Evolutionary conservation across 129 eudicot species (phyloP), one percentile per base, ranked within the genome.

Genomic region (Rutidosis leptorrhynchoides): DNA sequence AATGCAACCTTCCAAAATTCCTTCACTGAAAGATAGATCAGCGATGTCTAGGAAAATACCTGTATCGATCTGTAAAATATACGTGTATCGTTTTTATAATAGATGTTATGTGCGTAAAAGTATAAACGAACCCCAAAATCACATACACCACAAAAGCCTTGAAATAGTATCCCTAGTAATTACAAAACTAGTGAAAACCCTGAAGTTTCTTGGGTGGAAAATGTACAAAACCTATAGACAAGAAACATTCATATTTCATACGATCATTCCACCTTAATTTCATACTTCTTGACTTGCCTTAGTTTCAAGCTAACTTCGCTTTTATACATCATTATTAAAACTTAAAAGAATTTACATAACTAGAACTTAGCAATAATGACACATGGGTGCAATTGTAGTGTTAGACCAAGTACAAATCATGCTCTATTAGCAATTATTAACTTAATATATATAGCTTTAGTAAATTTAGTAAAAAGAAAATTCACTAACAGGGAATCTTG

Each of bases 141-240:
- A 35, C 51, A 17, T 52, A 51, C 12, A 28, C 9, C 5, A 51
- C 12, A 0, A 19, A 23, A 11, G 33, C 21, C 35, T 53, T 32
- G 49, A 67, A 67, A 52, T 7, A 62, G 62, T 67, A 56, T 60
- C 51, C 40, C 54, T 35, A n/a, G 54, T 54, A 68, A 68, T 33
- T 52, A 52, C 32, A 29, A 32, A 51, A 67, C 72, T 67, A 67
- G 48, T 2, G 32, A 56, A 52, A 52, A 30, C 32, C 52, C 54
- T 7, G 33, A 30, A 48, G 16, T 67, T 51, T 2, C 48, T 67
- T 67, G 48, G 61, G 7, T 21, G 49, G 21, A 16, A 67, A 28
- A 28, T 5, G 21, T 53, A 49, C 19, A 56, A 51, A 66, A 49
- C 19, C 45, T 48, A 66, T 48, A 17, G 20, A 66, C 68, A 65